Evolutionary conservation across 257 asterid genomes (phyloP), one percentile per base, ranked within the genome.

Genomic region (Primulina tabacum): DNA sequence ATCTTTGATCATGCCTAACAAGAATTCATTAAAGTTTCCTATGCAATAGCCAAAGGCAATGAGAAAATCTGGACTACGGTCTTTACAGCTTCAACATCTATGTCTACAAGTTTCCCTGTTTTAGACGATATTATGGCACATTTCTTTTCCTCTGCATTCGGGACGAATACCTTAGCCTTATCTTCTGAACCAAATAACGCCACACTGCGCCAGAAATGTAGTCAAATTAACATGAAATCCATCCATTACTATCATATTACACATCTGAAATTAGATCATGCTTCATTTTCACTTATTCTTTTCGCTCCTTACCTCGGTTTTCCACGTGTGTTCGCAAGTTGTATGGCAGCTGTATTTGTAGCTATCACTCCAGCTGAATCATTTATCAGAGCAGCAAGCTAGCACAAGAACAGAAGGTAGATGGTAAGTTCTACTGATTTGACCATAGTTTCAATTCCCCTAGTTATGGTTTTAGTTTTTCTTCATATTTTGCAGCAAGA

Each of bases 321-420:
- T 69, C 76, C 81, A 7, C 96, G 92, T 6, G 96, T 90, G 35
- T 81, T 77, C 6, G 96, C 96, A 8, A 92, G 90, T 68, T 87
- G 97, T 43, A 92, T 73, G 17, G 97, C 97, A 24, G 89, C 94
- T 32, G 97, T 92, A 71, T 92, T 92, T 2, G 95, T 85, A 47
- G 90, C 78, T 72, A 92, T 85, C 35, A 92, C 95, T 14, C 97
- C 96, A 20, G 90, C 94, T 5, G 97, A 89, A 57, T 89, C 97
- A 59, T 87, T 90, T 56, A 89, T 76, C 68, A 92, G 85, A 43
- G 95, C 96, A 69, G 96, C 95, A 62, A 92, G 86, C 96, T 92
- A 76, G 60, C 59, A 21, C 10, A 73, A 60, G 28, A 57, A 57
- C 68, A 69, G 16, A 50, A 16, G 21, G 8, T 50, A 50, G 53